Percentiles rank a stretch among this genome's conserved stretches.
These are phyloP conservation scores for Saccharomyces jurei DNA, from an alignment of 805 yeast species.

Conservation along the genomic window DNA sequence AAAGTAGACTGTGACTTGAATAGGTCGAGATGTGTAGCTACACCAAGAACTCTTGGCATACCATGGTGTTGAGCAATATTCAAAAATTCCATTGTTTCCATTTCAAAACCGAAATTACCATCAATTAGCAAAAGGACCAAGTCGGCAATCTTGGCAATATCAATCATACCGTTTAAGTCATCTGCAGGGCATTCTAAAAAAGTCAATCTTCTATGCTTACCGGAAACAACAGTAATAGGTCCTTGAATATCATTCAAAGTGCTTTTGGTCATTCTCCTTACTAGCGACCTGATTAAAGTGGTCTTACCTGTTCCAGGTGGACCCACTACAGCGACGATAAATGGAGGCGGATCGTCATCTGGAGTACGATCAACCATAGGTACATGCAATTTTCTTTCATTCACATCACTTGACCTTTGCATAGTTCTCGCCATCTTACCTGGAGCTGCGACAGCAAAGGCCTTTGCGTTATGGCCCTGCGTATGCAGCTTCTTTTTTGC, in stretches of 20 bases:
- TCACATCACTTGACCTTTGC: slow-evolving; percentile 68
- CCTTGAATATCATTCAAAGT: slow-evolving; percentile 83
- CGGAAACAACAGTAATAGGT: slow-evolving; percentile 93
- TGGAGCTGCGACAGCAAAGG: slow-evolving; percentile 77
- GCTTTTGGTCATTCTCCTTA: slow-evolving; percentile 81
- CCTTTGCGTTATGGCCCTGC: slow-evolving; percentile 79
- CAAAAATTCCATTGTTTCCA: slow-evolving; percentile 98
- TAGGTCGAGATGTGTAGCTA: slow-evolving; percentile 90
- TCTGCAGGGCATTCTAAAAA: slow-evolving; percentile 82
- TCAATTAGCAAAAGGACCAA: slow-evolving; percentile 82
- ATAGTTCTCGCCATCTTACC: slow-evolving; percentile 80
- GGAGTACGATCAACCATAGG: slow-evolving; percentile 98
- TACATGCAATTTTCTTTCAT: slow-evolving; percentile 82
- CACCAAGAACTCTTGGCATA: slow-evolving; percentile 94
- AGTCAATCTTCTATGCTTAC: slow-evolving; percentile 86
- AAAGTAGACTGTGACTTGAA: slow-evolving; percentile 85
- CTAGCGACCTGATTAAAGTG: slow-evolving; percentile 81
- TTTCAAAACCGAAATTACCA: slow-evolving; percentile 96
- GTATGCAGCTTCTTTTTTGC: slow-evolving; percentile 84
- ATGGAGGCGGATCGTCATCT: slow-evolving; percentile 95
- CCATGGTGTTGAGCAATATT: slow-evolving; percentile 97
- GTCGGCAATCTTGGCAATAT: slow-evolving; percentile 92
- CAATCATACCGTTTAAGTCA: slow-evolving; percentile 92
- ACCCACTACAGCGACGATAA: slow-evolving; percentile 92
- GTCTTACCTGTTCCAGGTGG: slow-evolving; percentile 99